These are phyloP conservation scores for Salix brachista DNA, from an alignment of 345 rosid species.

Conservation along the genomic window DNA sequence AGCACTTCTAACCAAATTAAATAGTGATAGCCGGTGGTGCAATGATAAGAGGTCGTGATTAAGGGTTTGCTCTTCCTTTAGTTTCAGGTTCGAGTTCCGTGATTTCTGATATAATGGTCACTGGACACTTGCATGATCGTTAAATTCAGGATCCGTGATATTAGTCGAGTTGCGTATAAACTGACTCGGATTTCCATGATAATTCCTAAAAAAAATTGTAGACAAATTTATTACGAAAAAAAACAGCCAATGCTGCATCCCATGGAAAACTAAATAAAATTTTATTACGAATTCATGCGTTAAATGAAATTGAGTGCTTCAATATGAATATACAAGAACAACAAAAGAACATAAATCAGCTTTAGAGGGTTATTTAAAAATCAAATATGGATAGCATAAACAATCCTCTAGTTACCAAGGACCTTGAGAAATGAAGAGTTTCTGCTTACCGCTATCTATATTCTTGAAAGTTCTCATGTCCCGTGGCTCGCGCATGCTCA, in stretches of 20 bases:
- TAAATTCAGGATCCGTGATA: accelerated
- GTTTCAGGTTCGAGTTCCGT: too few relatives aligned
- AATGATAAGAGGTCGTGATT: accelerated
- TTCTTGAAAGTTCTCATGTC: slow-evolving; percentile 92
- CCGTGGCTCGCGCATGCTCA: slow-evolving; percentile 92
- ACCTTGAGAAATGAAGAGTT: neutral
- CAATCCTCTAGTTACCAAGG: neutral
- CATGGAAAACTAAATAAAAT: too few relatives aligned
- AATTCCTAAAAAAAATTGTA: too few relatives aligned
- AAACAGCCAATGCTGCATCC: too few relatives aligned
- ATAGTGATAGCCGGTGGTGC: too few relatives aligned
- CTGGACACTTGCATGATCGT: accelerated
- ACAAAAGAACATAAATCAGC: neutral
- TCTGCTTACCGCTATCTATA: slow-evolving; percentile 7
- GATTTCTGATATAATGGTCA: accelerated
- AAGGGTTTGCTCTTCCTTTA: too few relatives aligned
- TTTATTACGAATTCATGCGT: too few relatives aligned
- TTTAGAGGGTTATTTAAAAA: neutral
- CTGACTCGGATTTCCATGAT: too few relatives aligned
- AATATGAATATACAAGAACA: neutral
- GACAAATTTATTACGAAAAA: too few relatives aligned
- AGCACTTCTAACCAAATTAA: too few relatives aligned
- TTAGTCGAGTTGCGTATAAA: too few relatives aligned
- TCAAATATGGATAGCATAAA: neutral
- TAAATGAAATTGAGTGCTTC: too few relatives aligned